phyloP scores from a whole-genome alignment of 345 rosid genomes.

The Eucalyptus caleyi region DNA sequence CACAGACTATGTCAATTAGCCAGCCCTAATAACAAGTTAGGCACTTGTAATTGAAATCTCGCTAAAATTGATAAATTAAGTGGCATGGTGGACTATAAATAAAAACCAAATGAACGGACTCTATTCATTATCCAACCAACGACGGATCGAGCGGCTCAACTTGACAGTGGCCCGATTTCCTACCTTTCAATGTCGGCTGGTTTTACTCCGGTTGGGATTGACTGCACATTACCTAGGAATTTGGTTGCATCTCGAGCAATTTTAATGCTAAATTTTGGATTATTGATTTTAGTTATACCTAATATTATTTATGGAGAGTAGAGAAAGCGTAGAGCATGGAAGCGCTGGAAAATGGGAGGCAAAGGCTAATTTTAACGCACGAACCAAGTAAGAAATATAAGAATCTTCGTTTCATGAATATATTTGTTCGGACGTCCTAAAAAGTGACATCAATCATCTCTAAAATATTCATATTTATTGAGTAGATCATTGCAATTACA shows the following conservation, averaged over 20 bases:
- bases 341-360: no score
- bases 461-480: no score
- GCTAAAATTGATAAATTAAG: background rate
- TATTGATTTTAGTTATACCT: no score
- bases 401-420: conserved; percentile 11
- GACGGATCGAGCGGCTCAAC: background rate
- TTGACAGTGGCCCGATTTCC: background rate
- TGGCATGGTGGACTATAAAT: background rate
- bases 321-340: no score
- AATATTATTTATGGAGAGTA: no score
- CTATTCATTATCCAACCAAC: background rate
- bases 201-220: background rate
- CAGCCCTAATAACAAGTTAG: background rate
- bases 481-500: background rate
- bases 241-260: no score
- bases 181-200: background rate
- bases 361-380: no score
- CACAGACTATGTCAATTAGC: background rate
- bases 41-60: background rate
- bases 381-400: no score
- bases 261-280: no score
- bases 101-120: background rate
- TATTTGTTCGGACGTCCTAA: background rate
- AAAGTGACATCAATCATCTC: background rate
- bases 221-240: background rate